phyloP scores from a whole-genome alignment of 1,139 yeast species.

The Debaryomycetaceae sp. region DNA sequence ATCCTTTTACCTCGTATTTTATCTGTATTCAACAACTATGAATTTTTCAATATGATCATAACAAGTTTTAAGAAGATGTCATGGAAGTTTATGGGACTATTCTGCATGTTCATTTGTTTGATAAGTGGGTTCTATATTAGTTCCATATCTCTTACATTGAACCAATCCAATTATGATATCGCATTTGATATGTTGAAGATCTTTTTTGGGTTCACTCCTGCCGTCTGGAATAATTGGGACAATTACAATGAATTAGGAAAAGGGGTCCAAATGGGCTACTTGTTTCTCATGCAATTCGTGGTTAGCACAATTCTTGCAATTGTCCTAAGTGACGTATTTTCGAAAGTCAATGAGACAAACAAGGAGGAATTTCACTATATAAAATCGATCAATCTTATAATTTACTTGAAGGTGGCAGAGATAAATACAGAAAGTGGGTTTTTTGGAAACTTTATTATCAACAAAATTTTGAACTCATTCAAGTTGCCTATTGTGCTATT shows the following conservation, averaged over 20 bases:
- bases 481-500: slow-evolving; percentile 34
- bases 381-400: slow-evolving; percentile 36
- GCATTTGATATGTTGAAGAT: slow-evolving; percentile 55
- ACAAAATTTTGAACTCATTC: slow-evolving; percentile 19
- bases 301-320: slow-evolving; percentile 59
- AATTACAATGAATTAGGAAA: slow-evolving; percentile 50
- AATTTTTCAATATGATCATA: slow-evolving; percentile 52
- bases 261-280: slow-evolving; percentile 47
- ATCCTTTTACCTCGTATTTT: slow-evolving; percentile 53
- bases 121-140: slow-evolving; percentile 60
- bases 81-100: slow-evolving; percentile 52
- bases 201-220: slow-evolving; percentile 62
- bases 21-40: slow-evolving; percentile 52
- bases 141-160: slow-evolving; percentile 50
- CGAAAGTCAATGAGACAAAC: slow-evolving; percentile 35
- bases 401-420: slow-evolving; percentile 26
- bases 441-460: slow-evolving; percentile 3
- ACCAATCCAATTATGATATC: slow-evolving; percentile 44
- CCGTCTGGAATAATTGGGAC: slow-evolving; percentile 62
- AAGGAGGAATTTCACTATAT: slow-evolving; percentile 43
- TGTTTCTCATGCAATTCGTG: slow-evolving; percentile 56
- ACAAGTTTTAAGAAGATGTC: slow-evolving; percentile 54
- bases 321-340: slow-evolving; percentile 46
- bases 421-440: slow-evolving; percentile 9
- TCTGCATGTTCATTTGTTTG: slow-evolving; percentile 48